phyloP scores from a whole-genome alignment of 1,284 basidiomycete genomes.

The Pseudozyma tsukubaensis region DNA sequence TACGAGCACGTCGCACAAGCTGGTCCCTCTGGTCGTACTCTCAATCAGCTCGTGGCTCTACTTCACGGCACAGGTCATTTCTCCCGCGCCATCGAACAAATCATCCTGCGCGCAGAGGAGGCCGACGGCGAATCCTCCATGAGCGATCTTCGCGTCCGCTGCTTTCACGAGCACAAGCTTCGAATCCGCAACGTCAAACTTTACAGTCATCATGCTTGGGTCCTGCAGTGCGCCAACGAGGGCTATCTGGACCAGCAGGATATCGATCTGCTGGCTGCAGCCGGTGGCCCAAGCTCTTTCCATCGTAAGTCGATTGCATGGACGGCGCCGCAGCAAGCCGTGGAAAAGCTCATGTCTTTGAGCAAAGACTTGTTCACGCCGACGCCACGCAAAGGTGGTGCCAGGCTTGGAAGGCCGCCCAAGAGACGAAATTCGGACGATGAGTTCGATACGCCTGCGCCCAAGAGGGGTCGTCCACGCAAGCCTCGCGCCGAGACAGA shows the following conservation, averaged over 20 bases:
- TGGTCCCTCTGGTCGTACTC: conserved; percentile 31
- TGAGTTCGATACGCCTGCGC: conserved; percentile 9
- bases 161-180: conserved; percentile 41
- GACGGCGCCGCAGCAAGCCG: conserved; percentile 14
- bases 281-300: conserved; percentile 30
- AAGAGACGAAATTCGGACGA: conserved; percentile 17
- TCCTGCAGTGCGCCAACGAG: conserved; percentile 43
- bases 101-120: conserved; percentile 29
- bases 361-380: conserved; percentile 25
- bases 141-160: conserved; percentile 31
- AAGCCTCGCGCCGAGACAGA: conserved; percentile 14
- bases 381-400: conserved; percentile 7
- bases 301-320: conserved; percentile 22
- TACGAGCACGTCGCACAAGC: conserved; percentile 38
- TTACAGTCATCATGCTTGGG: conserved; percentile 49
- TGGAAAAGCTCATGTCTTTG: background rate
- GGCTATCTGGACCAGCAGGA: conserved; percentile 35
- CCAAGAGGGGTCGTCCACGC: conserved; percentile 22
- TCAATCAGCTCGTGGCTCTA: conserved; percentile 23
- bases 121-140: conserved; percentile 33
- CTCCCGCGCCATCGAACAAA: conserved; percentile 25
- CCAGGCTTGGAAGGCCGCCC: conserved; percentile 20
- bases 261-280: conserved; percentile 18
- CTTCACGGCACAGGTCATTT: conserved; percentile 34
- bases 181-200: conserved; percentile 37